Conservation (phyloP, 495 filamentous ascomycete genomes). For the Talaromyces proteolyticus region DNA sequence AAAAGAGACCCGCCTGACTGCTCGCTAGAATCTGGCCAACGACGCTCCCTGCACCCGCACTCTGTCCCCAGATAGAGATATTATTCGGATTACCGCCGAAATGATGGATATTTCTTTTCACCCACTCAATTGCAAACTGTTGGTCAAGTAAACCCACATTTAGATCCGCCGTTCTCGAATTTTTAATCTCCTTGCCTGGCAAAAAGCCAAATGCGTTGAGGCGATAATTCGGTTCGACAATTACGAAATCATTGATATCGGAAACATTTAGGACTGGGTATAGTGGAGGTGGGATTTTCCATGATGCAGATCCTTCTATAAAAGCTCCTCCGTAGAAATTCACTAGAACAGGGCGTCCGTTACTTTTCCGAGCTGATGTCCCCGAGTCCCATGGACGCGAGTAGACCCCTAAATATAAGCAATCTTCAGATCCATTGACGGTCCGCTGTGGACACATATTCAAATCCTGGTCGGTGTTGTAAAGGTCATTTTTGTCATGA, state of each 20-base stretch:
- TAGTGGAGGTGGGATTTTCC: constrained; percentile 46
- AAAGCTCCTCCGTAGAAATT: constrained; percentile 59
- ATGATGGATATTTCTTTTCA: constrained; percentile 40
- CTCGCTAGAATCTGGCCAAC: constrained; percentile 49
- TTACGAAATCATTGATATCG: constrained; percentile 35
- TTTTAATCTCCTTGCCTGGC: constrained; percentile 40
- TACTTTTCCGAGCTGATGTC: constrained; percentile 23
- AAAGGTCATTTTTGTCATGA: constrained; percentile 36
- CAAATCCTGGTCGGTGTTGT: constrained; percentile 51
- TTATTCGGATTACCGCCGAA: constrained; percentile 44
- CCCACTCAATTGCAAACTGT: constrained; percentile 40
- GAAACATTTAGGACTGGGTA: constrained; percentile 52
- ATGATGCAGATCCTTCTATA: constrained; percentile 49
- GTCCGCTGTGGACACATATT: constrained; percentile 54
- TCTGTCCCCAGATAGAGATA: constrained; percentile 70
- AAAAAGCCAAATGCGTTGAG: constrained; percentile 38
- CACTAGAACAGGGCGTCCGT: constrained; percentile 43
- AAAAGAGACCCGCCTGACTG: constrained; percentile 24
- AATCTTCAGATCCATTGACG: constrained; percentile 57
- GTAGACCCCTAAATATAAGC: constrained; percentile 54
- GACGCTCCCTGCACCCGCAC: constrained; percentile 42
- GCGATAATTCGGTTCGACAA: constrained; percentile 42
- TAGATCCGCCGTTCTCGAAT: constrained; percentile 36
- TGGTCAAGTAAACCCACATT: constrained; percentile 33
- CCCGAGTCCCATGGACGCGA: constrained; percentile 44